Base-by-base conservation (phyloP, 2,329 filamentous ascomycete species). In the Alternaria viburni region DNA sequence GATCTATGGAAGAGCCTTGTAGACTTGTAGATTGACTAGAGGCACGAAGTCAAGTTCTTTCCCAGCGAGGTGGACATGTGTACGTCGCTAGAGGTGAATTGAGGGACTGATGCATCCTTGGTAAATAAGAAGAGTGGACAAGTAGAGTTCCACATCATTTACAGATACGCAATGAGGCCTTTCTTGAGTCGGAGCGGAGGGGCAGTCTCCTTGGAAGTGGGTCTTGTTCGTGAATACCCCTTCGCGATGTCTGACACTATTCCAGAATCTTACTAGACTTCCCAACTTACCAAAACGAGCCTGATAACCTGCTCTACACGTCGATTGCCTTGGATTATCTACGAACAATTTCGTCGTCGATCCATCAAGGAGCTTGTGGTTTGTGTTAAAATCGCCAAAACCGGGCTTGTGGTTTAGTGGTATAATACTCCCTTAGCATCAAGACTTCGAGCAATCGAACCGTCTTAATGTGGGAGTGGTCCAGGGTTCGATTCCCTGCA, bases 111-210 rank as follows among this genome's bases (percentile, higher is more conserved):
- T 0, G 6, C 0, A 1, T 11, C 36, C 36, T 17, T 0, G 0
- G 9, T 5, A 0, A 3, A 41, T 0, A 17, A 3, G 15, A 3
- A 17, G 0, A 3, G 5, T 8, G 9, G 0, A 41, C n/a, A 17
- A 1, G 15, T 11, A 41, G 36, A 1, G 4, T 41, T 41, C 36
- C 17, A 0, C 0, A 3, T 41, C 0, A 10, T 17, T 1, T 0
- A 41, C 9, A 17, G 2, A 41, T 6, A 10, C 9, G 15, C 4
- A 41, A 41, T 1, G 5, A 11, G 5, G 5, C 36, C 1, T 41
- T 17, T 6, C 15, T 41, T 11, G 9, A 11, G 9, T 5, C 36
- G 36, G 3, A 41, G 1, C 2, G n/a, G 36, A 41, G 9, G 36
- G 36, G 15, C n/a, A 10, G 11, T 41, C 3, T 2, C 9, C 15